phyloP scores from a whole-genome alignment of 2,329 filamentous ascomycete genomes.

The Gremmenia infestans region DNA sequence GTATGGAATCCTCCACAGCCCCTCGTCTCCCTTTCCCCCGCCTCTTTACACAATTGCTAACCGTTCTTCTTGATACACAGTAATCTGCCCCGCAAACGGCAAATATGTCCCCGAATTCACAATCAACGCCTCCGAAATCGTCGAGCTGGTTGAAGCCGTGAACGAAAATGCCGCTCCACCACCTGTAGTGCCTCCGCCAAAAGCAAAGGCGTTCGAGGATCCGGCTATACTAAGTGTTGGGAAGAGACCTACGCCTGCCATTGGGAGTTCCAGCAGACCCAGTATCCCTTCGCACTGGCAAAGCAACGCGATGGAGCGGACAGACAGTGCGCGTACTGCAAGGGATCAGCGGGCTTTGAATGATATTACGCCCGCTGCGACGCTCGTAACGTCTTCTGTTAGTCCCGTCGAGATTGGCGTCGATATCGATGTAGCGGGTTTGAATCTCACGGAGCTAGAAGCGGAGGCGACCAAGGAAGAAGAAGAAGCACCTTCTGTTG shows the following conservation, averaged over 20 bases:
- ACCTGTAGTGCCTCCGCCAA: conserved; percentile 1
- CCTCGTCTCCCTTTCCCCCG: not conserved
- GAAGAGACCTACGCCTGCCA: conserved; percentile 30
- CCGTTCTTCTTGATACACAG: conserved; percentile 9
- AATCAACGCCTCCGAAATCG: conserved; percentile 31
- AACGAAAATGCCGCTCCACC: conserved; percentile 23
- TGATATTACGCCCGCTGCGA: conserved; percentile 33
- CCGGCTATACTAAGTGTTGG: conserved; percentile 33
- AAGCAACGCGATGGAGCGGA: conserved; percentile 28
- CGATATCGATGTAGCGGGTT: conserved; percentile 13
- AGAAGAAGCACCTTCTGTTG: conserved; percentile 15
- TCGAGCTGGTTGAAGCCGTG: conserved; percentile 29
- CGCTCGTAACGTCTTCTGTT: conserved; percentile 41
- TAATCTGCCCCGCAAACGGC: conserved; percentile 28
- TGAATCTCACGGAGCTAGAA: conserved; percentile 23
- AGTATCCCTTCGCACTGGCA: conserved; percentile 27
- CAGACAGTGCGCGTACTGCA: conserved; percentile 20
- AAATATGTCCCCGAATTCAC: conserved; percentile 30
- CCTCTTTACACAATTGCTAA: conserved; percentile 1
- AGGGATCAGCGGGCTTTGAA: conserved; percentile 16
- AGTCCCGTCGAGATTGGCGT: conserved; percentile 30
- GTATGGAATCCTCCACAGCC: conserved; percentile 14
- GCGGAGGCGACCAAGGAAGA: conserved; percentile 10
- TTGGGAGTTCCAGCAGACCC: conserved; percentile 1
- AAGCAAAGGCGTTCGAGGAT: conserved; percentile 27